Evolutionary conservation across 2,329 filamentous ascomycete species (phyloP).

Genomic region (Gaeumannomyces sp.): DNA sequence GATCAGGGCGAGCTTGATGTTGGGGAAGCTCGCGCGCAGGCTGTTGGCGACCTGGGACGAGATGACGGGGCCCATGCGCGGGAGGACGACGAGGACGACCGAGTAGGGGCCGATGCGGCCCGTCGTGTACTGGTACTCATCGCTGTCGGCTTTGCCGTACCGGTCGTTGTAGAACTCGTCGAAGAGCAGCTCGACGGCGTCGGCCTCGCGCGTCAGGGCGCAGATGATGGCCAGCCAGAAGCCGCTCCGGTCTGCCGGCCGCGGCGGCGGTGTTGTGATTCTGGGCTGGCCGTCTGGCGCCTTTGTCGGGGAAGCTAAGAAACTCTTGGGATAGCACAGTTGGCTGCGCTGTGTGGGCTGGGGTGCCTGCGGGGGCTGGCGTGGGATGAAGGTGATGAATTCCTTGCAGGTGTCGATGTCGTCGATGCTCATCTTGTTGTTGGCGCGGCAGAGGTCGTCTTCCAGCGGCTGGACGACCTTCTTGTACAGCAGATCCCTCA

Average conservation of each 20-base stretch:
- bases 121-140: neutral
- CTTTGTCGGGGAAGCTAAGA: no score
- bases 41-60: slow-evolving; percentile 14
- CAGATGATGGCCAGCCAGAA: slow-evolving; percentile 29
- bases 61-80: slow-evolving; percentile 22
- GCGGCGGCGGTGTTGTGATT: neutral
- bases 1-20: slow-evolving; percentile 17
- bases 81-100: slow-evolving; percentile 25
- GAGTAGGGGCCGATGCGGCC: slow-evolving; percentile 19
- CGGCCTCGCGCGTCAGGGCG: slow-evolving; percentile 24
- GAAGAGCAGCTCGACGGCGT: slow-evolving; percentile 22
- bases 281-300: no score
- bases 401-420: neutral
- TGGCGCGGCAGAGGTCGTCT: neutral
- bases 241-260: slow-evolving; percentile 1
- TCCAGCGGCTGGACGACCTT: neutral
- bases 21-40: slow-evolving; percentile 15
- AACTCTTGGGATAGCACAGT: no score
- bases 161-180: slow-evolving; percentile 16
- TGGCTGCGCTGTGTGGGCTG: neutral
- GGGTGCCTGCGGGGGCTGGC: neutral
- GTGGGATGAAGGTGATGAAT: neutral
- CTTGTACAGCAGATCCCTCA: neutral
- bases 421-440: neutral
- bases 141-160: neutral